phyloP scores from a whole-genome alignment of 371 early-diverging fungal species.

The Mucor irregularis region DNA sequence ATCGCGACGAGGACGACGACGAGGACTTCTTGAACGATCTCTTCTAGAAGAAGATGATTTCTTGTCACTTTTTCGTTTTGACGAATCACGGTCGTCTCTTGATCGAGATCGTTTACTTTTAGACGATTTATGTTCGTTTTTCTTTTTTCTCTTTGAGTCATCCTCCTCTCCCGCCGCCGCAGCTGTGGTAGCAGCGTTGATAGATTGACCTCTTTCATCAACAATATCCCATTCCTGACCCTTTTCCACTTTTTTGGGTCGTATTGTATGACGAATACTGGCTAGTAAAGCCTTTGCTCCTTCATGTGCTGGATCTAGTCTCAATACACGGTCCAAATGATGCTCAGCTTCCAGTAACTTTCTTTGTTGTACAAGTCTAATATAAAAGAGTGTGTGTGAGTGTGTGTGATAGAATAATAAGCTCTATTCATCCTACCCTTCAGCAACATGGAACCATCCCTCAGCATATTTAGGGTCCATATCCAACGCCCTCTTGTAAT shows the following conservation, averaged over 20 bases:
- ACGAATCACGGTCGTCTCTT: not conserved
- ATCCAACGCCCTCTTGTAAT: conserved; percentile 48
- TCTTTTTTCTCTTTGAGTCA: not conserved
- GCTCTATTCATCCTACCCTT: conserved; percentile 28
- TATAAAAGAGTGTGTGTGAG: not conserved
- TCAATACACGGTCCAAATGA: conserved; percentile 35
- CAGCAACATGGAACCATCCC: conserved; percentile 47
- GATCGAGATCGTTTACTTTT: conserved; percentile 3
- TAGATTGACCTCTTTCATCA: conserved; percentile 19
- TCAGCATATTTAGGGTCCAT: conserved; percentile 57
- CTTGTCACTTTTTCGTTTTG: not conserved
- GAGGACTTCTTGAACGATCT: not conserved
- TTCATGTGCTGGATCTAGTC: conserved; percentile 36
- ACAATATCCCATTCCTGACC: conserved; percentile 32
- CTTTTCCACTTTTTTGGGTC: conserved; percentile 13
- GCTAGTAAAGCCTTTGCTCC: conserved; percentile 33
- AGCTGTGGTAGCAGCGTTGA: not conserved
- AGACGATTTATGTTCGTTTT: not conserved
- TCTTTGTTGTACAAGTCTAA: conserved; percentile 35
- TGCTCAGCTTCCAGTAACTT: conserved; percentile 31
- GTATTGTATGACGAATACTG: conserved; percentile 23
- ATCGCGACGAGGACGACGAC: not conserved
- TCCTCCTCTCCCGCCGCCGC: not conserved
- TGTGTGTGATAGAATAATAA: not conserved
- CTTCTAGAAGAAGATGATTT: too few species aligned